Conservation (phyloP, 2,329 filamentous ascomycete species). For the Grosmannia huntii region DNA sequence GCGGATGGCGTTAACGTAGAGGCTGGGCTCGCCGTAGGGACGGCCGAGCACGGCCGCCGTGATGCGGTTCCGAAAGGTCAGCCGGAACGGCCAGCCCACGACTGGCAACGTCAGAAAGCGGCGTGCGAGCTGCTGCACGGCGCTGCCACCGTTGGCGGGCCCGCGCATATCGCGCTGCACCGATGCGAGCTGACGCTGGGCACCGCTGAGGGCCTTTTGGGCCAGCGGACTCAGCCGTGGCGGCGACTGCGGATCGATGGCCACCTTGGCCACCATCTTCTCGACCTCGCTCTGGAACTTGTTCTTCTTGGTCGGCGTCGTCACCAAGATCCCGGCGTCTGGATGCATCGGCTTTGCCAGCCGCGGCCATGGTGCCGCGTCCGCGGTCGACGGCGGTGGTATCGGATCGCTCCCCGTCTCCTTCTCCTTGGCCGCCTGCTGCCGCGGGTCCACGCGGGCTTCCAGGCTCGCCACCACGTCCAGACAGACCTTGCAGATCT, state of each 20-base stretch:
- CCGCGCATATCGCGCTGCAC: slow-evolving; percentile 42
- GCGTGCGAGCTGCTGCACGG: slow-evolving; percentile 35
- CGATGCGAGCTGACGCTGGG: slow-evolving; percentile 34
- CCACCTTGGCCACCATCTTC: slow-evolving; percentile 29
- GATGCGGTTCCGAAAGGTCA: slow-evolving; percentile 53
- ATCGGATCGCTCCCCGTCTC: too few species aligned
- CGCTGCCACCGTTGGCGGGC: slow-evolving; percentile 31
- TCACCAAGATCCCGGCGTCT: slow-evolving; percentile 30
- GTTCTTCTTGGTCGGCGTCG: slow-evolving; percentile 20
- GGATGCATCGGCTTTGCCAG: slow-evolving; percentile 28
- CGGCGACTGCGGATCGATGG: slow-evolving; percentile 33
- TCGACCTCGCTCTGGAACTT: slow-evolving; percentile 30
- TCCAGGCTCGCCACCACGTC: slow-evolving; percentile 56
- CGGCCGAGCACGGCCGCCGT: slow-evolving; percentile 57
- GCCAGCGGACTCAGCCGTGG: slow-evolving; percentile 38
- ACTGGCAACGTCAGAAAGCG: slow-evolving; percentile 32
- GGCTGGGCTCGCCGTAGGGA: slow-evolving; percentile 55
- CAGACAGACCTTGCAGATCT: slow-evolving; percentile 59
- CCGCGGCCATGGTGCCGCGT: slow-evolving; percentile 6
- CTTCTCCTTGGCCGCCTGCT: too few species aligned
- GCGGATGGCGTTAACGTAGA: slow-evolving; percentile 60
- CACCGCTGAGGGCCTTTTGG: slow-evolving; percentile 34
- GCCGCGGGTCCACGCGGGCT: slow-evolving; percentile 42
- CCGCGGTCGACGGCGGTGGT: background rate
- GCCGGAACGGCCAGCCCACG: slow-evolving; percentile 56